These are phyloP conservation scores for Microsporum ferrugineum DNA, from an alignment of 2,329 filamentous ascomycete species.

Conservation along the genomic window DNA sequence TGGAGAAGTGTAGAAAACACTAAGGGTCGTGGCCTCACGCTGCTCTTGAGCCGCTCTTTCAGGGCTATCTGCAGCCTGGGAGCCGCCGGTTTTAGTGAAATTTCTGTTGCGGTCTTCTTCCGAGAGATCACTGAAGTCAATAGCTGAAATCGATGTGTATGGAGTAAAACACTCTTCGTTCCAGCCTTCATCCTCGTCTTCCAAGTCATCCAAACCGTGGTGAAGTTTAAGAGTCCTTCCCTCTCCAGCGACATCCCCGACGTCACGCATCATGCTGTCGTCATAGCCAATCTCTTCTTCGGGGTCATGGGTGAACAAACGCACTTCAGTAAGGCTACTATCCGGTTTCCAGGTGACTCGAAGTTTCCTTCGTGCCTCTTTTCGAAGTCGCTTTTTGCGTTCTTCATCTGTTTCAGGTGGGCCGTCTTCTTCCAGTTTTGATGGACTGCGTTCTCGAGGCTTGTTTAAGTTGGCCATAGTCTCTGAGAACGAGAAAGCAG, in stretches of 20 bases:
- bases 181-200: slow-evolving; percentile 44
- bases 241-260: slow-evolving; percentile 48
- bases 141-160: slow-evolving; percentile 26
- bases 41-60: slow-evolving; percentile 37
- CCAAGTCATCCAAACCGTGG: slow-evolving; percentile 45
- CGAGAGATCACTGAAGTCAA: slow-evolving; percentile 30
- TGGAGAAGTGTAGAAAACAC: slow-evolving; percentile 37
- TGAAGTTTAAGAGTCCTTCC: slow-evolving; percentile 41
- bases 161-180: slow-evolving; percentile 24
- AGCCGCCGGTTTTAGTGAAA: slow-evolving; percentile 35
- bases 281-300: slow-evolving; percentile 51
- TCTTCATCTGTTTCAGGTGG: slow-evolving; percentile 51
- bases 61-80: slow-evolving; percentile 27
- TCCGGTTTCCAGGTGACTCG: slow-evolving; percentile 52
- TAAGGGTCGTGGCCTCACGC: slow-evolving; percentile 37
- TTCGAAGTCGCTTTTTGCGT: slow-evolving; percentile 47
- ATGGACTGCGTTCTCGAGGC: slow-evolving; percentile 43
- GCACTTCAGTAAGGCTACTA: slow-evolving; percentile 44
- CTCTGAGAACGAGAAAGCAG: slow-evolving; percentile 39
- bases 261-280: slow-evolving; percentile 47
- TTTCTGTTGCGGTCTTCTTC: slow-evolving; percentile 27
- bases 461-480: slow-evolving; percentile 43
- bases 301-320: slow-evolving; percentile 51
- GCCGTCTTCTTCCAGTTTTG: slow-evolving; percentile 41
- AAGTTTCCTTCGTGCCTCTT: slow-evolving; percentile 49